Evolutionary conservation across 768 basidiomycete species (phyloP), one percentile per base, ranked within the genome.

Genomic region (Kwoniella pini): DNA sequence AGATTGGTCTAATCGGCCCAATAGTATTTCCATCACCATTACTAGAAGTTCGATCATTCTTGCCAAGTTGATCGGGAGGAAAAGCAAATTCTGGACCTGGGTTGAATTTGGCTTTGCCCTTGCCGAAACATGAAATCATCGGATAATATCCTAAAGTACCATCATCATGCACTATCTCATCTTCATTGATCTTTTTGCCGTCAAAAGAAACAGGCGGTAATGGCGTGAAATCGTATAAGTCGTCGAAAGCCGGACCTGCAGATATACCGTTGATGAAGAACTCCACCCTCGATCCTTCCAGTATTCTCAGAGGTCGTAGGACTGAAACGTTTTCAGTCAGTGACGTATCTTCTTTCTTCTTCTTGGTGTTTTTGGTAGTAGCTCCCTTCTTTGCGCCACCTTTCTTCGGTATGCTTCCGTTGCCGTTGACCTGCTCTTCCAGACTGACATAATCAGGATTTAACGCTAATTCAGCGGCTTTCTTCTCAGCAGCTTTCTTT

Each of bases 121-220:
- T 87, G 70, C 93, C 94, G 81, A 91, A 99, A 36, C 95, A 82
- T 3, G 91, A 95, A 65, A 96, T 85, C 80, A 97, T 87, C 0
- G 95, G 92, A 76, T 92, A 98, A 79, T 99, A 99, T 0, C 96
- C 96, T 5, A 96, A 80, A 19, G 88, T 87, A 19, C 95, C 96
- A 76, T 99, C 96, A 76, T 99, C 93, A 70, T 91, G 90, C 2
- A 84, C 13, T 84, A 57, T 28, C 63, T 93, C 93, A 79, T 90
- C 88, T 24, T 74, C 67, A 57, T 56, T 24, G 63, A 21, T 65
- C 33, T 73, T 60, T 53, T 87, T 85, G 10, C 80, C 76, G 46
- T 86, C 84, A n/a, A 82, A 79, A 36, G 83, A 82, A 69, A 86
- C 85, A 7, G 83, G 84, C 19, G 85, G 85, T 15, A 96, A 84